Evolutionary conservation across 345 rosid species (phyloP).

Genomic region (Salix arbutifolia): DNA sequence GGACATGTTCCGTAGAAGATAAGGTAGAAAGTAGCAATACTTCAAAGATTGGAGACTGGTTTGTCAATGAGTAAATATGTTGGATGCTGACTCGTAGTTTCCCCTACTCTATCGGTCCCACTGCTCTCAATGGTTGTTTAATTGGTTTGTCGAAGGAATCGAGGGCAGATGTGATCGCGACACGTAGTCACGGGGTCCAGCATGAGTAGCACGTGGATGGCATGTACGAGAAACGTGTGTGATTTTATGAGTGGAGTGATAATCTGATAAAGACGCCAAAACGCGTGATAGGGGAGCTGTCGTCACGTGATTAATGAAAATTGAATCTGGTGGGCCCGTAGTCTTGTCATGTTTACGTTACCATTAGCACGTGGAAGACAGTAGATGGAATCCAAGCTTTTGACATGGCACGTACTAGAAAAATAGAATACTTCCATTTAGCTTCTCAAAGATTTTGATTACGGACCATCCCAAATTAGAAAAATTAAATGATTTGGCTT

Average conservation of each 20-base stretch:
- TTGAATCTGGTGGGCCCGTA: neutral
- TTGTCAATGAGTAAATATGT: too few species aligned
- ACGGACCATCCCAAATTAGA: neutral
- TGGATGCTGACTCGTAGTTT: neutral
- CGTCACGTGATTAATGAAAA: conserved; percentile 3
- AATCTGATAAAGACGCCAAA: conserved; percentile 9
- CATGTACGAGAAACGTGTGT: conserved; percentile 17
- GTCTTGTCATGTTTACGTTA: neutral
- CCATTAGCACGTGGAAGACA: neutral
- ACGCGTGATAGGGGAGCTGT: conserved; percentile 25
- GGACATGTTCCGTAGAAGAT: neutral
- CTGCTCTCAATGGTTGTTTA: neutral
- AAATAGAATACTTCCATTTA: too few species aligned
- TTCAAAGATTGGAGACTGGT: neutral
- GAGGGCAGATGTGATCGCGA: neutral
- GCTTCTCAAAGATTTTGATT: neutral
- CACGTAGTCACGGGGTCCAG: conserved; percentile 8
- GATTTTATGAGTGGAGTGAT: neutral
- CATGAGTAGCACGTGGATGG: conserved; percentile 20
- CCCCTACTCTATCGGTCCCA: too few species aligned
- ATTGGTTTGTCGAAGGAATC: neutral
- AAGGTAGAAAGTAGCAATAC: neutral
- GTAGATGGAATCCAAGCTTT: neutral
- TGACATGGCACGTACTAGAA: too few species aligned
- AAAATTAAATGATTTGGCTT: too few species aligned